These are phyloP conservation scores for Acer saccharum DNA, from an alignment of 345 rosid species.

Conservation along the genomic window DNA sequence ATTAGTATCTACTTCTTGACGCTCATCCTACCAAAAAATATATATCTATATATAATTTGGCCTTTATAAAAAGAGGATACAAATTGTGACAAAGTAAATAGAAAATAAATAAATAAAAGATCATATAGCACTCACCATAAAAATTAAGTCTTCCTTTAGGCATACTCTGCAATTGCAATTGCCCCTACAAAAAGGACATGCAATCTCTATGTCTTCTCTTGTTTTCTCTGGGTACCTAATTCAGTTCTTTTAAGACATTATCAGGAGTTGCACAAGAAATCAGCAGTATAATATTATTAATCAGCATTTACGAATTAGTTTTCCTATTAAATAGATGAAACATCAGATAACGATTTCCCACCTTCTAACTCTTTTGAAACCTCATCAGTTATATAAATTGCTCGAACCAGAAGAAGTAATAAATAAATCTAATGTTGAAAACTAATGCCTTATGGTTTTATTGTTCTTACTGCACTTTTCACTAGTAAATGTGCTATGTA, in stretches of 20 bases:
- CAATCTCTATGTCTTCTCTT: conserved; percentile 38
- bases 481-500: neutral
- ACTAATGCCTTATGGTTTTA: neutral
- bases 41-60: conserved; percentile 8
- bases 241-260: conserved; percentile 21
- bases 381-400: neutral
- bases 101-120: conserved; percentile 7
- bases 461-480: neutral
- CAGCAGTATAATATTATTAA: conserved; percentile 8
- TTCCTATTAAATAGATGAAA: neutral
- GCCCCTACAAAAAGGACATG: conserved; percentile 58
- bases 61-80: conserved; percentile 11
- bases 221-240: conserved; percentile 53
- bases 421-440: neutral
- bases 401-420: neutral
- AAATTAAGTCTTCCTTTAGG: conserved; percentile 40
- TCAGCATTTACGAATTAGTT: neutral
- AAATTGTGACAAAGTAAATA: conserved; percentile 7
- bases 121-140: conserved; percentile 30
- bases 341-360: conserved; percentile 2
- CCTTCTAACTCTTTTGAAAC: neutral
- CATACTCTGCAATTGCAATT: conserved; percentile 59
- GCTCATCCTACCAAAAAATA: conserved; percentile 31
- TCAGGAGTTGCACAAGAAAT: conserved; percentile 18
- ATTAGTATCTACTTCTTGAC: conserved; percentile 29